Evolutionary conservation across 1,284 basidiomycete genomes (phyloP).

Genomic region (Ganoderma sp.): DNA sequence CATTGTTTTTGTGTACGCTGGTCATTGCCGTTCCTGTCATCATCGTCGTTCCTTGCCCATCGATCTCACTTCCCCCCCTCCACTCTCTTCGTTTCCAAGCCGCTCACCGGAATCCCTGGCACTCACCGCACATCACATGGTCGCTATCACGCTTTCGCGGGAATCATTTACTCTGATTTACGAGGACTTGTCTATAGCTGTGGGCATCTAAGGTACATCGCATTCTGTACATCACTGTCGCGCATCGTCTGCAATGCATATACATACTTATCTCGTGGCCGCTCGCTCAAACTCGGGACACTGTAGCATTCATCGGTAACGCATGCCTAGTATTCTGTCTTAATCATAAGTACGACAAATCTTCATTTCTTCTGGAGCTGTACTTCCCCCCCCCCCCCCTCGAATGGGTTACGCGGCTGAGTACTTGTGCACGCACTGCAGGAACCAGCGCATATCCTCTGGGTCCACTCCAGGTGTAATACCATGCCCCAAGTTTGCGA

Average conservation of each 20-base stretch:
- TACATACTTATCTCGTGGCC: neutral
- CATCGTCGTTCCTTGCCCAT: constrained; percentile 21
- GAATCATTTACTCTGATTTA: constrained; percentile 27
- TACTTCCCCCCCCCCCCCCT: constrained; percentile 26
- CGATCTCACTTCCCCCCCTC: constrained; percentile 10
- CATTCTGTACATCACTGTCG: constrained; percentile 32
- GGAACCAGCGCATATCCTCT: constrained; percentile 88
- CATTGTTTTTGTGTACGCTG: constrained; percentile 21
- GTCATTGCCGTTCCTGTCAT: constrained; percentile 15
- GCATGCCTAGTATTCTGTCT: neutral
- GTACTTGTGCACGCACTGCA: constrained; percentile 90
- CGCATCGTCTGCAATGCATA: constrained; percentile 24
- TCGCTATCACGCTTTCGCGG: constrained; percentile 28
- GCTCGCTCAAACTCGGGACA: neutral
- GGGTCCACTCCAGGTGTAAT: constrained; percentile 97
- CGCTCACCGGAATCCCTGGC: neutral
- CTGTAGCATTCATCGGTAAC: neutral
- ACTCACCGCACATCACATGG: constrained; percentile 17
- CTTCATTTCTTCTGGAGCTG: constrained; percentile 6
- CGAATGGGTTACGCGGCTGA: constrained; percentile 43
- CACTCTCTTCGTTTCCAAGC: neutral
- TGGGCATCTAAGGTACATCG: constrained; percentile 24
- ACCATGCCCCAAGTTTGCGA: constrained; percentile 96
- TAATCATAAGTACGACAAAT: constrained; percentile 20
- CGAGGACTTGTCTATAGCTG: constrained; percentile 27